Evolutionary conservation across 2,329 filamentous ascomycete genomes (phyloP).

Genomic region (Penicillium brasilianum): DNA sequence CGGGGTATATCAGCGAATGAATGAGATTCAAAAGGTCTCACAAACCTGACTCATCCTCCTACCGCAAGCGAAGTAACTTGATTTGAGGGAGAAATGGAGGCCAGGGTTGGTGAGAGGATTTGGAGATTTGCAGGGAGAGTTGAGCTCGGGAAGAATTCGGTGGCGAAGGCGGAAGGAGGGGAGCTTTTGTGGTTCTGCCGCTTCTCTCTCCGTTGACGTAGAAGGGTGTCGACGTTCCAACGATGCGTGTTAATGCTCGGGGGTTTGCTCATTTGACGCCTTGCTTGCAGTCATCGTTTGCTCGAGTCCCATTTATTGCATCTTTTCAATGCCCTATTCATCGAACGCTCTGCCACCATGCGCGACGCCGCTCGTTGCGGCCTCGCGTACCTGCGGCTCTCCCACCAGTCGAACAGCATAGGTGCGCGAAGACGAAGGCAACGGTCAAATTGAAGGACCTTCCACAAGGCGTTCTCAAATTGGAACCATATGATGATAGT

Average conservation of each 20-base stretch:
- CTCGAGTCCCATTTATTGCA: background rate
- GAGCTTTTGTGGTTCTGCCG: constrained; percentile 30
- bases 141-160: constrained; percentile 44
- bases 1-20: constrained; percentile 29
- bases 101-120: constrained; percentile 31
- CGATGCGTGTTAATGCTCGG: constrained; percentile 35
- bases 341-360: constrained; percentile 40
- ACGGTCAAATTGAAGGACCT: constrained; percentile 54
- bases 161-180: constrained; percentile 43
- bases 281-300: constrained; percentile 4
- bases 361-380: constrained; percentile 29
- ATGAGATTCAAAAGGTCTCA: constrained; percentile 34
- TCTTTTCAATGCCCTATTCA: constrained; percentile 31
- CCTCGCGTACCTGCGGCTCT: constrained; percentile 22
- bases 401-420: constrained; percentile 23
- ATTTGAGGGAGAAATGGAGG: constrained; percentile 33
- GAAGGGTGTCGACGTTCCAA: constrained; percentile 19
- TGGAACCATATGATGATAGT: constrained; percentile 48
- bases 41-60: constrained; percentile 47
- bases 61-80: constrained; percentile 35
- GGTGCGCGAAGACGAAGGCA: constrained; percentile 45
- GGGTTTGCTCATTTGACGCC: constrained; percentile 19
- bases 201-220: constrained; percentile 3
- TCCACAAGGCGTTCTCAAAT: constrained; percentile 61
- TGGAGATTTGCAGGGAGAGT: constrained; percentile 29